Evolutionary conservation across 768 basidiomycete species (phyloP), one percentile per base, ranked within the genome.

Genomic region (Brasilioporus rufonigricans): DNA sequence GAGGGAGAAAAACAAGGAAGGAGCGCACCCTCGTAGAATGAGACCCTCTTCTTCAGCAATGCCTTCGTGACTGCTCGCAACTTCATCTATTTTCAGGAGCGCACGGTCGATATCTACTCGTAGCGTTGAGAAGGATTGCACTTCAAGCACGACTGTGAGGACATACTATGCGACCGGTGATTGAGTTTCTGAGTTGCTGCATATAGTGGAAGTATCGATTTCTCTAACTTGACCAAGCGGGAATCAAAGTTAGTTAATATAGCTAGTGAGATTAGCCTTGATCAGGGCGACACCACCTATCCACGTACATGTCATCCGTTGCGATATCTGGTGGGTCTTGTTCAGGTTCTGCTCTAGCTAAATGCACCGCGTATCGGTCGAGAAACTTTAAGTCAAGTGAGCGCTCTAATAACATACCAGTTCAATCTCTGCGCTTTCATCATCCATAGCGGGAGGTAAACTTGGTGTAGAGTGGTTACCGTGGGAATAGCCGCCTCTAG

Each of bases 311-410:
- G 83, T 91, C 91, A 93, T 93, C 48, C 89, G 78, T 63, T 88
- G 87, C 1, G 91, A 92, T 56, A 91, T 87, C 64, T 89, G 89
- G 21, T 82, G 81, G 0, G 91, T 93, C 73, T 92, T 93, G 70
- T 88, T 85, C 40, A 93, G 75, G 66, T 93, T 92, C 71, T 93
- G 91, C 72, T 93, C 89, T 11, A 93, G 79, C 91, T 91, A 43
- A 23, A 19, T 13, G 31, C 8, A 36, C 13, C 18, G 24, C 3
- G 36, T 13, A 29, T 56, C 14, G 59, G 40, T 38, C 12, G 3
- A 4, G 1, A 40, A 35, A 21, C 26, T 12, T n/a, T 16, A 13
- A 12, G 3, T 23, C 4, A 13, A 14, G 8, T 29, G n/a, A n/a
- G 4, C 4, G 16, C 14, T 45, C 1, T 10, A 12, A 44, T 11